These are phyloP conservation scores for Termitomyces sp. DNA, from an alignment of 768 basidiomycete genomes.

Conservation along the genomic window DNA sequence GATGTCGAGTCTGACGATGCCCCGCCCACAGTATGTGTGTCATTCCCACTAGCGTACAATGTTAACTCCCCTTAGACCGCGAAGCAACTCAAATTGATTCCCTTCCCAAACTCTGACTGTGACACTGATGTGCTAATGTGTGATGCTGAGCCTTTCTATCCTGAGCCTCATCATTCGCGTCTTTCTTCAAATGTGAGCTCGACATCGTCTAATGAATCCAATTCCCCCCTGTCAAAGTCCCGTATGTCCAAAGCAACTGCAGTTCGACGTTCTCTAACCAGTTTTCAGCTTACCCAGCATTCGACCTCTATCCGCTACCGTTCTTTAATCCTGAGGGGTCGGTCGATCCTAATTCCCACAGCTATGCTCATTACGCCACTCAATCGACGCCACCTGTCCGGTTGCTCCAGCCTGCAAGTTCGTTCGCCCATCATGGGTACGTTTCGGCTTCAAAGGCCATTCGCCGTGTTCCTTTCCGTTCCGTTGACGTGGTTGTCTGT, in stretches of 20 bases:
- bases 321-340: constrained; percentile 42
- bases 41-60: constrained; percentile 16
- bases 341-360: constrained; percentile 43
- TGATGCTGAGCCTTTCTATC: constrained; percentile 54
- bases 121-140: constrained; percentile 72
- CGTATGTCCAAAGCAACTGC: constrained; percentile 32
- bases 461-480: constrained; percentile 3
- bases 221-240: constrained; percentile 40
- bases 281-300: constrained; percentile 49
- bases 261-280: constrained; percentile 1
- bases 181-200: constrained; percentile 63
- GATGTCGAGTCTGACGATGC: constrained; percentile 52
- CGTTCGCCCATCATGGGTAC: constrained; percentile 71
- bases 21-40: constrained; percentile 38
- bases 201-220: constrained; percentile 43
- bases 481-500: neutral
- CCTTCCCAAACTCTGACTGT: constrained; percentile 61
- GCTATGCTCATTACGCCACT: constrained; percentile 35
- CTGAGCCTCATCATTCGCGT: constrained; percentile 54
- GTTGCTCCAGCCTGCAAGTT: constrained; percentile 60
- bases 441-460: constrained; percentile 14
- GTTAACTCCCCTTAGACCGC: constrained; percentile 33
- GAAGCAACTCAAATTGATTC: constrained; percentile 72
- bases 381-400: constrained; percentile 48
- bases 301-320: constrained; percentile 57